Evolutionary conservation across 805 yeast genomes (phyloP).

Genomic region (Candida loeiensis): DNA sequence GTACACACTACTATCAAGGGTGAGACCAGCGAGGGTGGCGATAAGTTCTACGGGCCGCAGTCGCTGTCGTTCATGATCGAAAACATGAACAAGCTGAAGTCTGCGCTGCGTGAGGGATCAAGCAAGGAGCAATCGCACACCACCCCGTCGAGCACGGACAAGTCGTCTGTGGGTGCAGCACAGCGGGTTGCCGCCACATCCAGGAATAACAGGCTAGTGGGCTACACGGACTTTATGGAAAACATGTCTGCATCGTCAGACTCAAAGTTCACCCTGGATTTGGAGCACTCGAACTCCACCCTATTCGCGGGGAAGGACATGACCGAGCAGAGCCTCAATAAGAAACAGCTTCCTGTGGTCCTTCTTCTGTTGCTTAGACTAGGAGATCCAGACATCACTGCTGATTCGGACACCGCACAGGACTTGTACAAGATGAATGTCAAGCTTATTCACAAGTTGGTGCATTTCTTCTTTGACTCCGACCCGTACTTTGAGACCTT

Average conservation of each 20-base stretch:
- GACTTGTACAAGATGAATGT: constrained; percentile 26
- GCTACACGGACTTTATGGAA: constrained; percentile 7
- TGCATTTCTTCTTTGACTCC: constrained; percentile 41
- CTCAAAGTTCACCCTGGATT: constrained; percentile 10
- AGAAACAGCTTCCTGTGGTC: constrained; percentile 31
- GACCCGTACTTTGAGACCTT: constrained; percentile 40
- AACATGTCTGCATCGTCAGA: constrained; percentile 11
- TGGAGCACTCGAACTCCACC: constrained; percentile 7
- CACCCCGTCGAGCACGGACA: not conserved
- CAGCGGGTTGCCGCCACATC: no score
- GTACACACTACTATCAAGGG: constrained; percentile 19
- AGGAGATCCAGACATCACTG: constrained; percentile 16
- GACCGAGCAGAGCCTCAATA: constrained; percentile 21
- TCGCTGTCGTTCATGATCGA: constrained; percentile 43
- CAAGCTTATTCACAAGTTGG: constrained; percentile 29
- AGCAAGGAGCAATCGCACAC: not conserved
- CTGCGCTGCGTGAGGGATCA: not conserved
- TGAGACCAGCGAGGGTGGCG: constrained; percentile 38
- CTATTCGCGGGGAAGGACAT: not conserved
- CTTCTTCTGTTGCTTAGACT: constrained; percentile 15
- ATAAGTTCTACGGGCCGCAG: constrained; percentile 50
- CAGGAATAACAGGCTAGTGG: not conserved
- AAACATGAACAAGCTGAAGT: constrained; percentile 2
- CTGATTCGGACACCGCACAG: constrained; percentile 15
- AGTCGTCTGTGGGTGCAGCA: not conserved